Evolutionary conservation across 1,284 basidiomycete genomes (phyloP), one percentile per base, ranked within the genome.

Genomic region (Apiotrichum porosum): DNA sequence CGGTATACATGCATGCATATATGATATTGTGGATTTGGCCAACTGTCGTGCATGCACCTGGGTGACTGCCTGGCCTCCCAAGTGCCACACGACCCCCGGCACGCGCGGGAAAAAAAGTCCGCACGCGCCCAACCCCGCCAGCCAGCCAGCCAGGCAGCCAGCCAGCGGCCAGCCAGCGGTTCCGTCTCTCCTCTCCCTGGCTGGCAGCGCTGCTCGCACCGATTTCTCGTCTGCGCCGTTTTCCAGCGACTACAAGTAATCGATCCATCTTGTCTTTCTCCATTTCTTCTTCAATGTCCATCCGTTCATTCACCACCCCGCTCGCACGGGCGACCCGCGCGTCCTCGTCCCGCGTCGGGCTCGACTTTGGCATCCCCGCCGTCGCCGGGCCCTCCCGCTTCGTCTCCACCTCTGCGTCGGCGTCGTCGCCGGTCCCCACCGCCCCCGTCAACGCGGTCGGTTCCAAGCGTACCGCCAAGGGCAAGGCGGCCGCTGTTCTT

Each of bases 401-500:
- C 6, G 36, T 44, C 14, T 18, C 48, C 6, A 37, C 48, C 9
- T 33, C 47, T 21, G n/a, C 51, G 28, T 0, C 33, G 6, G 26
- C 28, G 12, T 9, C 36, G 10, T 40, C 50, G 26, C 23, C n/a
- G 15, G n/a, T 12, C 13, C 12, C 32, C 26, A 23, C 37, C 22
- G 30, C 23, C 59, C 0, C 58, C 57, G 39, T 65, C 65, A 4
- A 69, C 55, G 13, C 62, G 37, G 46, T 53, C 45, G 52, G 60
- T 58, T 12, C 35, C 40, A 17, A 36, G n/a, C 42, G 33, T 18
- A 6, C 21, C 35, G 9, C 19, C 4, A 24, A 12, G n/a, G 23
- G 23, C 8, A 9, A 9, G 31, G 10, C 2, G 3, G 36, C n/a
- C 18, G n/a, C 30, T 13, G 22, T 28, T 24, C 38, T 19, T 13